Conservation (phyloP, 129 eudicot species). For the Smallanthus sonchifolius region DNA sequence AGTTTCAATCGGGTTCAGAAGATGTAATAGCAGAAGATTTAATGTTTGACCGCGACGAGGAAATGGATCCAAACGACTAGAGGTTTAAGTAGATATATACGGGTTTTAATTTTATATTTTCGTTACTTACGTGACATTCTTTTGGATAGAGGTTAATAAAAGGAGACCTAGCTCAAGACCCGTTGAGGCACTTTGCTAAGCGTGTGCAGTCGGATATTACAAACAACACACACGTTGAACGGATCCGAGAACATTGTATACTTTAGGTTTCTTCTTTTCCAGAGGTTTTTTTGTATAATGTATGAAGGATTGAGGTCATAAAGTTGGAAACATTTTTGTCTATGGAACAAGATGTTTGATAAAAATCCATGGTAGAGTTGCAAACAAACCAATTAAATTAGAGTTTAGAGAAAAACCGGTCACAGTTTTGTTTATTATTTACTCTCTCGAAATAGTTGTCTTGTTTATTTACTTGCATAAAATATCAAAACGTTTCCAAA, state of each 20-base stretch:
- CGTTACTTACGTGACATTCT: constrained; percentile 7
- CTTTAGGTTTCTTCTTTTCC: constrained; percentile 9
- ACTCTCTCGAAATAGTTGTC: too few relatives aligned
- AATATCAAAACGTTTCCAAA: too few relatives aligned
- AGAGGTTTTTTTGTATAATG: background rate
- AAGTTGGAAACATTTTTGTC: background rate
- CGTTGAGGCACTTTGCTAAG: background rate
- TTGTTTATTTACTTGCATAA: too few relatives aligned
- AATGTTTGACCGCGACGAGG: constrained; percentile 48
- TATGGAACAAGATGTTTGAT: background rate
- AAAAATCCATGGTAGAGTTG: too few relatives aligned
- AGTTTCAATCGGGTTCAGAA: constrained; percentile 24
- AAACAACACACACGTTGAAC: background rate
- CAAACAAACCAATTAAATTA: too few relatives aligned
- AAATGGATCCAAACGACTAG: constrained; percentile 88
- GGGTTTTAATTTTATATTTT: background rate
- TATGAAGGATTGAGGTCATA: constrained; percentile 3
- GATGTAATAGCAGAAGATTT: constrained; percentile 28
- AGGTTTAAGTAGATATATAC: constrained; percentile 9
- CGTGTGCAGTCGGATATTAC: constrained; percentile 16
- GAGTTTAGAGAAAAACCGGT: too few relatives aligned
- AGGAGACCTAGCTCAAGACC: background rate
- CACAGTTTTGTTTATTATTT: too few relatives aligned
- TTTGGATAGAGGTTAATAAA: constrained; percentile 24
- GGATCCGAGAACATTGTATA: background rate